These are phyloP conservation scores for Podosphaera aphanis DNA, from an alignment of 2,329 filamentous ascomycete genomes.

Conservation along the genomic window DNA sequence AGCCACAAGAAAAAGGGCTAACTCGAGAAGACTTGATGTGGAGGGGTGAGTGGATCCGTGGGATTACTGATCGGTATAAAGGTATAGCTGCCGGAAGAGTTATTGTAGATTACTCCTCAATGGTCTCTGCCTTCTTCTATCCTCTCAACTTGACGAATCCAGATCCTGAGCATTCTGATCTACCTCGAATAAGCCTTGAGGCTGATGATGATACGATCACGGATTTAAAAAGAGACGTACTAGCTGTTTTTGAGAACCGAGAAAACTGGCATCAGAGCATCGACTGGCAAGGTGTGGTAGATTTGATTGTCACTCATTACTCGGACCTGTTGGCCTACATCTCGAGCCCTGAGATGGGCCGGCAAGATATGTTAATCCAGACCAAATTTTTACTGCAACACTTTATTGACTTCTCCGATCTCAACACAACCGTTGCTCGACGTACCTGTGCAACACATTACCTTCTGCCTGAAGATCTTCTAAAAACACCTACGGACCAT, in stretches of 20 bases:
- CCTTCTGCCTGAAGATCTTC: too few relatives aligned
- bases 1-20: too few relatives aligned
- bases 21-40: too few relatives aligned
- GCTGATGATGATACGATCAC: constrained; percentile 12
- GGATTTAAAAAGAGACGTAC: constrained; percentile 22
- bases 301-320: constrained; percentile 42
- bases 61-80: too few relatives aligned
- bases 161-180: too few relatives aligned
- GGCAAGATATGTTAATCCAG: constrained; percentile 15
- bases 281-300: constrained; percentile 40
- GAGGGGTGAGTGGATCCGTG: too few relatives aligned
- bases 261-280: constrained; percentile 5
- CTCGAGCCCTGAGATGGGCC: constrained; percentile 3
- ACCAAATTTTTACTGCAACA: constrained; percentile 20
- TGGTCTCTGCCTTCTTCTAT: too few relatives aligned
- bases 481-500: too few relatives aligned
- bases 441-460: too few relatives aligned
- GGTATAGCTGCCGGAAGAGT: too few relatives aligned
- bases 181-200: constrained; percentile 12
- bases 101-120: too few relatives aligned
- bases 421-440: constrained; percentile 19
- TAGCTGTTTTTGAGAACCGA: constrained; percentile 17
- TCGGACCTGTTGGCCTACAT: constrained; percentile 24
- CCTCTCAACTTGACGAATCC: too few relatives aligned
- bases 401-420: constrained; percentile 21